A percentile compares a stretch with the other conserved stretches of the same genome.
phyloP scores from a whole-genome alignment of 1,284 basidiomycete species.

The Cryptococcus sp. region DNA sequence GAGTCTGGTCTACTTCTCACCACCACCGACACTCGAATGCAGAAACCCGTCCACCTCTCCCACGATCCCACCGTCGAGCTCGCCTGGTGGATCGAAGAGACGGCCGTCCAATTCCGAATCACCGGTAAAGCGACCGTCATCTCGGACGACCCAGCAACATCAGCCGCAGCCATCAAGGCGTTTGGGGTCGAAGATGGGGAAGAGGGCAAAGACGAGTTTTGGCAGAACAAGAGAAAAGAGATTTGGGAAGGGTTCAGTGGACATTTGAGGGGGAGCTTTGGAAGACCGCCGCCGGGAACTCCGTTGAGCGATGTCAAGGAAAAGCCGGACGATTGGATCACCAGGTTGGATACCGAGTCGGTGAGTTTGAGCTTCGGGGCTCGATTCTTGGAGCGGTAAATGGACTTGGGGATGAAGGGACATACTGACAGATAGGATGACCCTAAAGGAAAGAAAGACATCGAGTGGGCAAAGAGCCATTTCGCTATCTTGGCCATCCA shows the following conservation, averaged over 20 bases:
- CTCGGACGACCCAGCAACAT: conserved; percentile 11
- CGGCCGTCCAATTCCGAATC: conserved; percentile 41
- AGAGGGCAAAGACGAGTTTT: conserved; percentile 26
- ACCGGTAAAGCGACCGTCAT: conserved; percentile 33
- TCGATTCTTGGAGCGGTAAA: neutral
- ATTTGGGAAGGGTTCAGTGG: conserved; percentile 36
- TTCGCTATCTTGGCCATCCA: conserved; percentile 41
- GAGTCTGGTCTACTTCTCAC: conserved; percentile 34
- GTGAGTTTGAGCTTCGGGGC: conserved; percentile 11
- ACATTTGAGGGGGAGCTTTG: conserved; percentile 43
- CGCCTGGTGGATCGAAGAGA: conserved; percentile 40
- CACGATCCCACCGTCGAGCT: conserved; percentile 27
- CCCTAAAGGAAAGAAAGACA: conserved; percentile 24
- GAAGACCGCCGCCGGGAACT: conserved; percentile 35
- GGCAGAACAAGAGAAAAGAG: conserved; percentile 32
- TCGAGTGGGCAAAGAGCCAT: conserved; percentile 29
- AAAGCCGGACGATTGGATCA: conserved; percentile 28
- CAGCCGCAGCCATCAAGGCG: neutral
- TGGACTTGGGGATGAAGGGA: no score
- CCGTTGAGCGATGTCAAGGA: conserved; percentile 25
- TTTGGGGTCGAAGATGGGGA: conserved; percentile 11
- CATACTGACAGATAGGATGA: conserved; percentile 17
- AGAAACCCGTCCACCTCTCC: conserved; percentile 36
- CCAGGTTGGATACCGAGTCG: conserved; percentile 24
- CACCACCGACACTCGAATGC: conserved; percentile 43